Evolutionary conservation across 768 basidiomycete species (phyloP).

Genomic region (Lentinula edodes): DNA sequence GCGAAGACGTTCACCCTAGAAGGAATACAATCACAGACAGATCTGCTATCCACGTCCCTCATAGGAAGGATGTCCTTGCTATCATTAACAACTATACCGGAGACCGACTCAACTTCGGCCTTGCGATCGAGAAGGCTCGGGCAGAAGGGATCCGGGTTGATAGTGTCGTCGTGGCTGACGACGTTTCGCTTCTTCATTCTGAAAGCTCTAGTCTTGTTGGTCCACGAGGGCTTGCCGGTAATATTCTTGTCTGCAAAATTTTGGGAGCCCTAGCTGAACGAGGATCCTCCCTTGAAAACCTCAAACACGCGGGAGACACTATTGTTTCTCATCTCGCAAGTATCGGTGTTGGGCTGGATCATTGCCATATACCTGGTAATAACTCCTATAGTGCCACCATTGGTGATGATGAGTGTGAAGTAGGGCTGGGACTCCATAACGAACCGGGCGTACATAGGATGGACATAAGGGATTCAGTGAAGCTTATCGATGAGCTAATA

Average conservation of each 20-base stretch:
- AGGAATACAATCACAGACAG: neutral
- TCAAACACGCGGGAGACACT: slow-evolving; percentile 29
- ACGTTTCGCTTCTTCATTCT: slow-evolving; percentile 39
- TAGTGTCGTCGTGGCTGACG: slow-evolving; percentile 50
- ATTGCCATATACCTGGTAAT: slow-evolving; percentile 52
- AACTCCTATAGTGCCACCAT: slow-evolving; percentile 8
- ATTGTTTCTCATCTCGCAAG: slow-evolving; percentile 26
- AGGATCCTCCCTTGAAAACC: slow-evolving; percentile 27
- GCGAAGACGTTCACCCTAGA: slow-evolving; percentile 13
- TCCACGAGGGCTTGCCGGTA: slow-evolving; percentile 41
- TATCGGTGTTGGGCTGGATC: slow-evolving; percentile 41
- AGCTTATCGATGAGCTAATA: slow-evolving; percentile 27
- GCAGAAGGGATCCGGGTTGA: slow-evolving; percentile 29
- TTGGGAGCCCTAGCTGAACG: slow-evolving; percentile 43
- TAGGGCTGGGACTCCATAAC: slow-evolving; percentile 54
- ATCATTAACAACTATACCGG: slow-evolving; percentile 49
- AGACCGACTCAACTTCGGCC: slow-evolving; percentile 54
- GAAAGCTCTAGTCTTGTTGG: slow-evolving; percentile 30
- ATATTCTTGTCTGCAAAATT: slow-evolving; percentile 51
- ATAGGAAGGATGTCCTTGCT: slow-evolving; percentile 27
- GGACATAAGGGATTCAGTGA: slow-evolving; percentile 26
- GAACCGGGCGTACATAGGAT: slow-evolving; percentile 39
- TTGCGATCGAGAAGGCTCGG: slow-evolving; percentile 48
- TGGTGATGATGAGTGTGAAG: slow-evolving; percentile 30
- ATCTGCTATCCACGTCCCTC: neutral